Evolutionary conservation across 495 filamentous ascomycete species (phyloP), one percentile per base, ranked within the genome.

Genomic region (Penicillium cosmopolitanum): DNA sequence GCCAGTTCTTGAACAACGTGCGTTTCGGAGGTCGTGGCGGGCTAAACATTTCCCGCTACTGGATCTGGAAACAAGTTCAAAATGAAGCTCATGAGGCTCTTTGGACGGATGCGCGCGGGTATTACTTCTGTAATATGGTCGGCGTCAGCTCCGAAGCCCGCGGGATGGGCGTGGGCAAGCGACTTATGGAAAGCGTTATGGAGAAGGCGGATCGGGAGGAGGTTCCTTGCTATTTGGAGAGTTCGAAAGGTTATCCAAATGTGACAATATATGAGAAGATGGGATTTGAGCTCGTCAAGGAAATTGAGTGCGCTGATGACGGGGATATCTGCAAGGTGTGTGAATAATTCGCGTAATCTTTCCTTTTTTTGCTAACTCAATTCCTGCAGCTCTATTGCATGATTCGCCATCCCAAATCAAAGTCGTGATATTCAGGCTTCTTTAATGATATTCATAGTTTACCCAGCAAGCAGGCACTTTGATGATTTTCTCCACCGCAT

Each of bases 91-190:
- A 80, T 40, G 65, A 72, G 0, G 50, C 58, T 7, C 56, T 77
- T 13, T 80, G 78, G 73, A 65, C 55, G 11, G 66, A 75, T 43
- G 70, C 79, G 4, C 66, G 69, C 0, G 87, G 87, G 0, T 90
- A 90, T 65, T 89, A 89, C 60, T 90, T 89, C 60, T 84, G 86
- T 59, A 90, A 88, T 66, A 85, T 89, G 51, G 78, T 90, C 56
- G 85, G 85, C 3, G 87, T 89, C n/a, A 69, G 79, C 23, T 82
- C 84, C 2, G 75, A 80, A 47, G 79, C 77, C 58, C 84, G 87
- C 60, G 82, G 83, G 2, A 81, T 73, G 67, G 87, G 87, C 0
- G 76, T 89, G 5, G 87, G 86, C 5, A 80, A 80, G 57, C 71
- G 74, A 56, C 70, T 90, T 52, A 83, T 89, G 67, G 72, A 83